Evolutionary conservation across 2,329 filamentous ascomycete species (phyloP), one percentile per base, ranked within the genome.

Genomic region (Coniochaeta ligniaria): DNA sequence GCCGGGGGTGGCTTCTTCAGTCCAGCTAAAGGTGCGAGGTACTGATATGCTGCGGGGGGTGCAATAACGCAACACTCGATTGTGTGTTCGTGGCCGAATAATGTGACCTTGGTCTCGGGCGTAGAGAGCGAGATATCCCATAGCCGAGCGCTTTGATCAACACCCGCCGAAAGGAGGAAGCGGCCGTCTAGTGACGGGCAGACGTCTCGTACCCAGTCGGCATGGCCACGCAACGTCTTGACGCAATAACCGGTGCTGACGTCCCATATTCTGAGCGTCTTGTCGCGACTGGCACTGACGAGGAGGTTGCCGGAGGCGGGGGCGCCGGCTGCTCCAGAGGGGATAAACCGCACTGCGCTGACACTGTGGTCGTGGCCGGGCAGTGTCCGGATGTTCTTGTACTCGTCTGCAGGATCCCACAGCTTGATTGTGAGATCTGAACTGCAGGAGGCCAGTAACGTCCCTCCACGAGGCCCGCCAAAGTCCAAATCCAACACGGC

Each of bases 301-400:
- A 97, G 82, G 17, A 96, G 81, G 68, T 96, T 96, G 33, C 90
- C 89, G 1, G 89, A 91, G n/a, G 87, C 81, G 2, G 89, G 89
- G 26, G 52, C 52, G 16, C 90, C 91, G 1, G 89, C 89, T 20
- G 89, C 89, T 24, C 91, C 91, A 8, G 88, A 92, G 2, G 92
- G 92, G 41, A 96, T 88, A 72, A 97, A 97, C 8, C 92, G 87
- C 35, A 97, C 87, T 2, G 91, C 88, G 66, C 90, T 95, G 60
- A 97, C 91, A 65, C 89, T 95, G 73, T 97, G 94, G 68, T 97
- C 93, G 74, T 97, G 93, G 6, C 94, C 93, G 0, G 90, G 89
- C 22, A 97, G 79, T 1, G 93, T 97, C 58, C 92, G 85, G 60
- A 96, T 96, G 70, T 96, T 97, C 73, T 96, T 96, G 78, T 97